Percentiles rank a stretch among this genome's conserved stretches.
Evolutionary conservation across 2,329 filamentous ascomycete species (phyloP).

Genomic region (Trichoderma harzianum): DNA sequence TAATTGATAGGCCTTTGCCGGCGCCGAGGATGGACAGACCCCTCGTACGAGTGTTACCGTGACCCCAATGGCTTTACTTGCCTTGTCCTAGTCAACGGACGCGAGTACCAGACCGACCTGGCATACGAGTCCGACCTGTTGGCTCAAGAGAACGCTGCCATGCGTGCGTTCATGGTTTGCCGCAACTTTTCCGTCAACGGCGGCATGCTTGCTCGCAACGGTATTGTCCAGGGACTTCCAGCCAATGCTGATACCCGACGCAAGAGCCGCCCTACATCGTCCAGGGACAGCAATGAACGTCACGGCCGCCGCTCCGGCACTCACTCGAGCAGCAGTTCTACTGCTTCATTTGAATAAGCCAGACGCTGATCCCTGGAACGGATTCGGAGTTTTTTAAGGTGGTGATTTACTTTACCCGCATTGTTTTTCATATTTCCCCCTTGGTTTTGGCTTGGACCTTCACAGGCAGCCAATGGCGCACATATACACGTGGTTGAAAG

Average conservation of each 20-base stretch:
- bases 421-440: neutral
- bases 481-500: conserved; percentile 37
- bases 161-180: conserved; percentile 96
- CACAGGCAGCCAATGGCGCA: conserved; percentile 15
- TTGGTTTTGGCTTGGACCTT: conserved; percentile 8
- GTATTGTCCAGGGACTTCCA: conserved; percentile 64
- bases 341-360: conserved; percentile 54
- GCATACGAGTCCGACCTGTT: conserved; percentile 77
- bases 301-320: conserved; percentile 51
- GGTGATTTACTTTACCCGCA: neutral
- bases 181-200: conserved; percentile 96
- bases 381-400: neutral
- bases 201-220: conserved; percentile 75
- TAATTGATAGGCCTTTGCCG: conserved; percentile 75
- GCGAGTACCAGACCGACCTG: conserved; percentile 90
- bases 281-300: conserved; percentile 43
- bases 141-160: conserved; percentile 89
- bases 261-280: conserved; percentile 52
- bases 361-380: neutral
- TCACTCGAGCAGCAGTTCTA: conserved; percentile 62
- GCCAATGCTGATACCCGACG: conserved; percentile 47
- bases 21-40: conserved; percentile 89
- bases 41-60: conserved; percentile 79
- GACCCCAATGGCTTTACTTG: conserved; percentile 77
- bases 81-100: conserved; percentile 90